phyloP scores from a whole-genome alignment of 1,139 yeast genomes.

The Geotrichum restrictum region DNA sequence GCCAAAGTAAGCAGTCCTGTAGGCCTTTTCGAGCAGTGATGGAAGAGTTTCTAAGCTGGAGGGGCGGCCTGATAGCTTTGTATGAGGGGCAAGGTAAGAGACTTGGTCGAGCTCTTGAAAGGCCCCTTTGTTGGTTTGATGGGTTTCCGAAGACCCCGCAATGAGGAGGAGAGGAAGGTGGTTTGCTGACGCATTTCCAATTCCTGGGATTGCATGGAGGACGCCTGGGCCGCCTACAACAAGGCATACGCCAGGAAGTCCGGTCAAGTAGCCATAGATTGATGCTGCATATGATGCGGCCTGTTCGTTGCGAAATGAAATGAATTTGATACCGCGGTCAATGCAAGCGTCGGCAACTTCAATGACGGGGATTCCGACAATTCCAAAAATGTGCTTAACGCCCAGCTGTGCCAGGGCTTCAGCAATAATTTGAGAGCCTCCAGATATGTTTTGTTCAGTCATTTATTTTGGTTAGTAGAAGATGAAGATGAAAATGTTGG shows the following conservation, averaged over 20 bases:
- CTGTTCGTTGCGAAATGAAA: constrained; percentile 62
- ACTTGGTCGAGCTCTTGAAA: constrained; percentile 67
- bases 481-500: too few relatives aligned
- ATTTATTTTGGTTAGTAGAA: neutral
- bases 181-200: constrained; percentile 55
- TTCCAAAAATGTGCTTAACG: constrained; percentile 55
- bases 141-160: constrained; percentile 55
- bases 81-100: constrained; percentile 43
- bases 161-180: constrained; percentile 58
- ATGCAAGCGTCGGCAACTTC: constrained; percentile 56
- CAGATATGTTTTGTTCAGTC: constrained; percentile 1
- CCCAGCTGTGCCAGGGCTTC: constrained; percentile 46
- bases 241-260: constrained; percentile 57
- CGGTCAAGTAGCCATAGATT: constrained; percentile 58
- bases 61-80: constrained; percentile 52
- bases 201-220: constrained; percentile 60
- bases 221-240: constrained; percentile 73
- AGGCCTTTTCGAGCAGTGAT: constrained; percentile 47
- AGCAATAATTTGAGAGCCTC: constrained; percentile 48
- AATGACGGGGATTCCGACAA: constrained; percentile 68
- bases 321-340: constrained; percentile 49
- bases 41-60: constrained; percentile 40
- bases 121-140: constrained; percentile 52
- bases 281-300: constrained; percentile 70
- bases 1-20: constrained; percentile 47